Conservation (phyloP, 176 grass and related monocot species). For the Neostapfia colusana region DNA sequence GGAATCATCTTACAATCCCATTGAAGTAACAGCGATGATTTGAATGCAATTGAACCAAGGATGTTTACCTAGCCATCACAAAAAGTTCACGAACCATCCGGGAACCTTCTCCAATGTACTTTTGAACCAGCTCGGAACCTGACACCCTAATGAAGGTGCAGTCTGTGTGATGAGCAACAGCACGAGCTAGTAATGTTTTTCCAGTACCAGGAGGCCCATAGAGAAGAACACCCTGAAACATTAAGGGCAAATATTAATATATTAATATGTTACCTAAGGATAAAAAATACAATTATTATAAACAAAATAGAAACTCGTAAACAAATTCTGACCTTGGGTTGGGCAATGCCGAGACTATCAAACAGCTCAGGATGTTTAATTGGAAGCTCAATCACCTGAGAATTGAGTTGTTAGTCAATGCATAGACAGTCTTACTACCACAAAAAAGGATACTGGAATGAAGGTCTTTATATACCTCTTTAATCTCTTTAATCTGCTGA, state of each 20-base stretch:
- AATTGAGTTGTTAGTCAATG: constrained; percentile 22
- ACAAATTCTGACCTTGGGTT: constrained; percentile 77
- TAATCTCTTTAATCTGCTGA: constrained; percentile 98
- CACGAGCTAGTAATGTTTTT: constrained; percentile 89
- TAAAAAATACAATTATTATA: background rate
- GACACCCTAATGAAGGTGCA: constrained; percentile 99
- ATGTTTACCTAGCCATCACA: constrained; percentile 88
- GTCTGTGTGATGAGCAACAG: constrained; percentile 97
- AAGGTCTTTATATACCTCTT: constrained; percentile 57
- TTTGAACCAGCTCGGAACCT: constrained; percentile 97
- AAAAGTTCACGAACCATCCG: constrained; percentile 97
- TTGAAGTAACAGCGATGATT: background rate
- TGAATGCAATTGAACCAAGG: constrained; percentile 7
- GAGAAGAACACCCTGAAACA: constrained; percentile 83
- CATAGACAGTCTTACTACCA: background rate
- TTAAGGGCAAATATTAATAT: background rate
- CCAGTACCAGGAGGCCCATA: constrained; percentile 97
- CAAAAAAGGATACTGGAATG: background rate
- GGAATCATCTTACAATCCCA: background rate
- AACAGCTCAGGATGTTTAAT: constrained; percentile 98
- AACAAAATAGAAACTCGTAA: constrained; percentile 11
- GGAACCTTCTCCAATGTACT: constrained; percentile 97
- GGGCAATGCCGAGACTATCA: constrained; percentile 90
- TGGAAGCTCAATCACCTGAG: constrained; percentile 96
- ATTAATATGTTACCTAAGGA: constrained; percentile 17